Evolutionary conservation across 2,329 filamentous ascomycete species (phyloP), one percentile per base, ranked within the genome.

Genomic region (Aspergillus ochraceus): DNA sequence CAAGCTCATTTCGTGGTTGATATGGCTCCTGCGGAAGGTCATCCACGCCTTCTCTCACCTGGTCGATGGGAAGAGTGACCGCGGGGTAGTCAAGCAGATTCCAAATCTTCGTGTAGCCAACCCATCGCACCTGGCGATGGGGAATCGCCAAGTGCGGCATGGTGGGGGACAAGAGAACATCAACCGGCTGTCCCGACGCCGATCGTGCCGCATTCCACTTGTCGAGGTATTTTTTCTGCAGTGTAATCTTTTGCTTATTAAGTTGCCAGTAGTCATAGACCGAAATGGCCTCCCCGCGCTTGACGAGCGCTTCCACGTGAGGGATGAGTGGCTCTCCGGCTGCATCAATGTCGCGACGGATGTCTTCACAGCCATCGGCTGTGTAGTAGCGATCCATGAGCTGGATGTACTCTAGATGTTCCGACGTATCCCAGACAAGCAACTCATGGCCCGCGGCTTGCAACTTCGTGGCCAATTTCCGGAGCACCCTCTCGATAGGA

Each of bases 211-310:
- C 68, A 49, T 82, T 81, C 86, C 86, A 89, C 59, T 86, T 83
- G 52, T 86, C 80, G 1, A 88, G 77, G 57, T 86, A 88, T 2
- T 74, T 76, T 59, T 86, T 81, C 62, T 87, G 84, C 4, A 80
- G 75, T 0, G 74, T 76, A 26, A 78, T 58, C 66, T 88, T 89
- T 26, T 79, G 77, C 60, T 77, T 84, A 72, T 88, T 89, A 6
- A 90, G 77, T 64, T 88, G 86, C 87, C 86, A 90, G 71, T 89
- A 90, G 4, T 86, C 78, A 59, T 85, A 88, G 0, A 88, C 85
- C 0, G 84, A 86, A 14, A 88, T 84, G 0, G 84, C 69, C 11
- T 78, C 64, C 2, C 79, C 83, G 0, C 79, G 76, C 54, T 84
- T 83, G 14, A 88, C 71, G 6, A 89, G 76, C 0, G 75, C 78